Conservation (phyloP, 108 stramenopile genomes). For the Epipyxis sp. region DNA sequence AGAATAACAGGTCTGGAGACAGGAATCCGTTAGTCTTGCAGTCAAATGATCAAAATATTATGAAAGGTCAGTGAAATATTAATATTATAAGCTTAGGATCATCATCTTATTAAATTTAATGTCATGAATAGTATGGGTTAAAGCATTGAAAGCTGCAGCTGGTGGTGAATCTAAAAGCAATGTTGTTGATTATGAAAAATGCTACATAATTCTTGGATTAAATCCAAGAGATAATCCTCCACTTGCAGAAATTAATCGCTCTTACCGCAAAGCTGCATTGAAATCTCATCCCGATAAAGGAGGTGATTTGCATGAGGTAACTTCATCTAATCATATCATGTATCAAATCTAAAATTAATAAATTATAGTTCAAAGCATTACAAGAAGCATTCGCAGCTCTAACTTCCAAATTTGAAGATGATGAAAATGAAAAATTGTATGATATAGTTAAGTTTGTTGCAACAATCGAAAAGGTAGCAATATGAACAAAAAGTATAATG, state of each 20-base stretch:
- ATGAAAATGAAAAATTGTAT: not conserved
- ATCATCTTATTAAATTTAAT: too few species aligned
- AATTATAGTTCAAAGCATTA: conserved; percentile 15
- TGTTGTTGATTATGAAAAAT: not conserved
- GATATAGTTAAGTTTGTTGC: too few species aligned
- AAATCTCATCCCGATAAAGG: not conserved
- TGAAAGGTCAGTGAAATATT: too few species aligned
- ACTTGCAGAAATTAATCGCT: not conserved
- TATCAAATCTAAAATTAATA: not conserved
- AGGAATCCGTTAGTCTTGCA: too few species aligned
- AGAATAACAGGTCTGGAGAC: too few species aligned
- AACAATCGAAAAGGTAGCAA: too few species aligned
- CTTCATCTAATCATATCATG: not conserved
- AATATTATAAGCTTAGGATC: too few species aligned
- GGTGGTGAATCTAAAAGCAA: not conserved
- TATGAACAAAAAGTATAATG: too few species aligned
- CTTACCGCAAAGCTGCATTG: conserved; percentile 6
- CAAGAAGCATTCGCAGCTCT: not conserved
- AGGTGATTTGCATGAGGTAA: conserved; percentile 2
- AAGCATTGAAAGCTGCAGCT: not conserved
- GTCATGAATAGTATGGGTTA: not conserved
- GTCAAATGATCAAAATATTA: too few species aligned
- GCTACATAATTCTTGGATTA: not conserved
- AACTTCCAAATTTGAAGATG: not conserved
- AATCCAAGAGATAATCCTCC: not conserved